These are phyloP conservation scores for Calonectria pseudoturangicola DNA, from an alignment of 2,329 filamentous ascomycete species.

Conservation along the genomic window DNA sequence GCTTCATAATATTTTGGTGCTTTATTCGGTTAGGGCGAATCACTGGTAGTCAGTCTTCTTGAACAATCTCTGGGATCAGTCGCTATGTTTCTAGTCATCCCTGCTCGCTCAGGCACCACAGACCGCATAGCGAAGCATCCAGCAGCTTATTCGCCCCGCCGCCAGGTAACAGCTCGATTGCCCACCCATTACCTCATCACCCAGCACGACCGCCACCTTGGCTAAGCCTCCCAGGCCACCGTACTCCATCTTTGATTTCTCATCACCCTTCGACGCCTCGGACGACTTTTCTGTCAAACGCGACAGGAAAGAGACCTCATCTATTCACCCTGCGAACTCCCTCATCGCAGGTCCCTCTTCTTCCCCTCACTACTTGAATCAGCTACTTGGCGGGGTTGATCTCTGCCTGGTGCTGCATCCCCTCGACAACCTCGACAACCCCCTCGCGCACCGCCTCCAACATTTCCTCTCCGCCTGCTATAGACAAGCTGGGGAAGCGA, in stretches of 20 bases:
- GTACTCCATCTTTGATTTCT: slow-evolving; percentile 38
- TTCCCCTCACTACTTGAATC: slow-evolving; percentile 38
- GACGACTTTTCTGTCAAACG: slow-evolving; percentile 27
- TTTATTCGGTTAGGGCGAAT: no score
- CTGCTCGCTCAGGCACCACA: slow-evolving; percentile 24
- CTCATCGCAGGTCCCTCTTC: slow-evolving; percentile 39
- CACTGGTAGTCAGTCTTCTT: no score
- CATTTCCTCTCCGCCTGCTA: slow-evolving; percentile 58
- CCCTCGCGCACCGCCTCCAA: slow-evolving; percentile 54
- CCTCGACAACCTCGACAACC: slow-evolving; percentile 46
- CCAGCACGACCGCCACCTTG: slow-evolving; percentile 45
- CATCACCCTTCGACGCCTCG: slow-evolving; percentile 35
- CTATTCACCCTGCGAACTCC: slow-evolving; percentile 41
- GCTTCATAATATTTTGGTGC: no score
- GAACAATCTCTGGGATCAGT: not conserved
- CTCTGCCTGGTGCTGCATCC: slow-evolving; percentile 61
- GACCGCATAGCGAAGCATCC: slow-evolving; percentile 26
- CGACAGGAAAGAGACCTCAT: slow-evolving; percentile 27
- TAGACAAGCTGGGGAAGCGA: slow-evolving; percentile 79
- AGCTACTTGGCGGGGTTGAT: slow-evolving; percentile 60
- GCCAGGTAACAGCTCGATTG: slow-evolving; percentile 41
- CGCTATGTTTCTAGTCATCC: not conserved
- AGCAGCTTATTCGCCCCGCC: slow-evolving; percentile 46
- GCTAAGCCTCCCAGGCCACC: slow-evolving; percentile 43
- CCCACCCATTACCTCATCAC: slow-evolving; percentile 56